Evolutionary conservation across 225 moss, liverwort and hornwort species (phyloP), one percentile per base, ranked within the genome.

Genomic region (Climacium dendroides): DNA sequence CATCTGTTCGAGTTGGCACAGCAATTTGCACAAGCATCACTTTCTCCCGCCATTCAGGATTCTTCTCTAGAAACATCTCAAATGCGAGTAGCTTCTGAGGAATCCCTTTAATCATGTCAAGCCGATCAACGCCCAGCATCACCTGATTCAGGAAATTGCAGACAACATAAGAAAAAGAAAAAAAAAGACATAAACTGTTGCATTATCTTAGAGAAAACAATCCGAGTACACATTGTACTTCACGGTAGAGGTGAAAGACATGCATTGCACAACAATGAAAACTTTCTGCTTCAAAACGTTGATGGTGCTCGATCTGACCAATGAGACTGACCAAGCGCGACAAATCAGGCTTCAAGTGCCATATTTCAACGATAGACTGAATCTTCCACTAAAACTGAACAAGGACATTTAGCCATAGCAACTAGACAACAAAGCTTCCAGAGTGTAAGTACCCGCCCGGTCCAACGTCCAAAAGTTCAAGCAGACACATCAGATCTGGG

Each of bases 51-150:
- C 98, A 99, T 87, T 94, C 92, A 66, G 93, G 94, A 87, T 99
- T 95, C 92, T 99, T 97, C 86, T 99, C 98, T 89, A 99, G 83
- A 85, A 99, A 99, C 95, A 97, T 96, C 91, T 99, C 98, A 69
- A 96, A 99, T 15, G 98, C 98, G 64, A 99, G 94, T 52, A 99
- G 91, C 88, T 99, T 99, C 84, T 99, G 97, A 62, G 98, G 98
- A 73, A 99, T 99, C 43, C 98, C 98, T 87, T 99, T 99, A 37
- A 99, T 99, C 97, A 99, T 99, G 89, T 99, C 98, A 81, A 99
- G 97, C n/a, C 97, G 95, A 86, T 99, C 98, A 53, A 99, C 98
- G 62, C 98, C 98, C 88, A 99, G 74, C 98, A 99, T 97, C 72
- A 99, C 98, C 95, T 95, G 74, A 65, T 78, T 78, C 69, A 87